These are phyloP conservation scores for Akanthomyces dipterigenus DNA, from an alignment of 2,329 filamentous ascomycete species.

Conservation along the genomic window DNA sequence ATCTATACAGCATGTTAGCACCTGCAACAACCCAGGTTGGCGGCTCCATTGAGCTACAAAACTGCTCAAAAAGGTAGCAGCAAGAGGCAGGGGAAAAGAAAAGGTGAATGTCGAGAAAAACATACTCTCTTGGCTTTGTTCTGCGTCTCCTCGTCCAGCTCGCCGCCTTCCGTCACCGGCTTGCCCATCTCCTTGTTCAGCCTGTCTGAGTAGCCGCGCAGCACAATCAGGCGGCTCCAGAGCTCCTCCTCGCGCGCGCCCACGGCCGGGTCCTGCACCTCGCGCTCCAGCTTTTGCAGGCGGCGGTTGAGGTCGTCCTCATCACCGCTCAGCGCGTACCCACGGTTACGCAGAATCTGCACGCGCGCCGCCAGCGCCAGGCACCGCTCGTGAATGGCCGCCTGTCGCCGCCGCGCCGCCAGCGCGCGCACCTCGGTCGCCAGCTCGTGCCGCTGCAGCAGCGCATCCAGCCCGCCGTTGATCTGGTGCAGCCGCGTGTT, in stretches of 20 bases:
- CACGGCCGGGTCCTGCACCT: slow-evolving; percentile 67
- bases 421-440: slow-evolving; percentile 67
- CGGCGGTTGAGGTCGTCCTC: slow-evolving; percentile 74
- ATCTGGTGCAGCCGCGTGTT: slow-evolving; percentile 71
- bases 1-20: slow-evolving; percentile 45
- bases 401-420: slow-evolving; percentile 66
- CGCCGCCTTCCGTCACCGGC: slow-evolving; percentile 50
- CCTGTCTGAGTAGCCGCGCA: slow-evolving; percentile 65
- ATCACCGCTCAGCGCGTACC: slow-evolving; percentile 71
- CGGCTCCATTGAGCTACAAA: not conserved
- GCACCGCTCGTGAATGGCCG: slow-evolving; percentile 64
- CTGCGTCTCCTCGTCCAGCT: slow-evolving; percentile 63
- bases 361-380: slow-evolving; percentile 71
- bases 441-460: slow-evolving; percentile 71
- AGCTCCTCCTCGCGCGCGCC: slow-evolving; percentile 75
- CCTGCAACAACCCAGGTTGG: not conserved
- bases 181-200: slow-evolving; percentile 69
- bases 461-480: slow-evolving; percentile 64
- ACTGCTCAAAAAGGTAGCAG: not conserved
- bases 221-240: slow-evolving; percentile 72
- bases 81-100: not conserved
- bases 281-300: slow-evolving; percentile 60
- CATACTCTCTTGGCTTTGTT: slow-evolving; percentile 67
- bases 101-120: not conserved
- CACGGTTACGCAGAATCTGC: slow-evolving; percentile 72